Percentiles rank a stretch among this genome's conserved stretches.
These are phyloP conservation scores for Aspergillus quadricinctus DNA, from an alignment of 2,329 filamentous ascomycete genomes.

Conservation along the genomic window DNA sequence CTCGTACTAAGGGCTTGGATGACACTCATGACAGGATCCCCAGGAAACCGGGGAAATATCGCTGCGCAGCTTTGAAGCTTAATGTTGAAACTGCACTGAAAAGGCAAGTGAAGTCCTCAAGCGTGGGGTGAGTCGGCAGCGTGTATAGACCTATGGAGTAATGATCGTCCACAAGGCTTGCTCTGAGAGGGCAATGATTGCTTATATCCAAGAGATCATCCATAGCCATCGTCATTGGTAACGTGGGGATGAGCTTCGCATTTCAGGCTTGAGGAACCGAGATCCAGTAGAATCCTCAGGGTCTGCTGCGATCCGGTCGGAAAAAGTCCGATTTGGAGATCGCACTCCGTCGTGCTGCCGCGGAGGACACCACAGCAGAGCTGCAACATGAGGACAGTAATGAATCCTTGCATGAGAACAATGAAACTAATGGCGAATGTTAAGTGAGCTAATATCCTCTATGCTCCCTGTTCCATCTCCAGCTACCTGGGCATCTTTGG, in stretches of 20 bases:
- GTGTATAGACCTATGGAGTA: not conserved
- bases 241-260: not conserved
- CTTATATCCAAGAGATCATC: not conserved
- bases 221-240: not conserved
- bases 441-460: conserved; percentile 45
- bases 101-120: not conserved
- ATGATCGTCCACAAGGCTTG: not conserved
- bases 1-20: not conserved
- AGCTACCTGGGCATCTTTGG: conserved; percentile 24
- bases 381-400: not conserved
- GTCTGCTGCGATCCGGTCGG: not conserved
- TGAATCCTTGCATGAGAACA: not conserved
- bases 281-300: not conserved
- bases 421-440: conserved; percentile 32
- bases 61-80: not conserved
- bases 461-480: conserved; percentile 42
- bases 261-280: not conserved
- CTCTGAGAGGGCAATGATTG: not conserved
- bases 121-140: not conserved
- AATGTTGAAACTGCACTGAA: not conserved
- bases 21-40: not conserved
- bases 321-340: conserved; percentile 1
- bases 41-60: not conserved
- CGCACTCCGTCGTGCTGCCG: not conserved
- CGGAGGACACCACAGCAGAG: not conserved